A percentile compares a stretch with the other conserved stretches of the same genome.
phyloP scores from a whole-genome alignment of 441 rosid genomes.

The Brassica balearica region DNA sequence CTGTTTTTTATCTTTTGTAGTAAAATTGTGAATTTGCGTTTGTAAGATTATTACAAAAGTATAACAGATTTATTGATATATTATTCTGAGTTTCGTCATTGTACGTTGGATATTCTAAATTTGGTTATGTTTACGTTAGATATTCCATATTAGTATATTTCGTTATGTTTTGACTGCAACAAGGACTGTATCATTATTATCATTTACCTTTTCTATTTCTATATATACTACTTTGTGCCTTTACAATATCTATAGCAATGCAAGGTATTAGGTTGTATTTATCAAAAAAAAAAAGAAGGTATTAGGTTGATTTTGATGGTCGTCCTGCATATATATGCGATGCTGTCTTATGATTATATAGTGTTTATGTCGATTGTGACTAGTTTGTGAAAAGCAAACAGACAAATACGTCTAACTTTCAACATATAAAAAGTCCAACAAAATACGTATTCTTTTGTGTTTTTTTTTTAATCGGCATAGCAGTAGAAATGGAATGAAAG shows the following conservation, averaged over 20 bases:
- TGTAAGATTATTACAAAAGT: conserved; percentile 31
- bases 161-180: neutral
- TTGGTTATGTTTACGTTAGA: neutral
- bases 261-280: conserved; percentile 6
- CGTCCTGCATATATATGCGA: conserved; percentile 22
- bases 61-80: conserved; percentile 9
- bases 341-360: conserved; percentile 11
- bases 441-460: neutral
- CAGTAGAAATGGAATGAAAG: neutral
- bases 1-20: conserved; percentile 30
- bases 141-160: neutral
- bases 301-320: conserved; percentile 30
- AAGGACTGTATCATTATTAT: conserved; percentile 4
- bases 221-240: conserved; percentile 10
- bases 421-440: neutral
- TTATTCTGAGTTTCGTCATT: conserved; percentile 1
- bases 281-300: too few relatives aligned
- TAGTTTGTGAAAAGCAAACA: neutral
- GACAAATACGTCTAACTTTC: neutral
- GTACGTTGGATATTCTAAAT: conserved; percentile 8
- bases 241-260: conserved; percentile 11
- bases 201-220: neutral
- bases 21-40: conserved; percentile 11
- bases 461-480: neutral
- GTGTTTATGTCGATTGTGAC: conserved; percentile 24